Conservation (phyloP, 768 basidiomycete species). For the Botryobasidium botryosum region DNA sequence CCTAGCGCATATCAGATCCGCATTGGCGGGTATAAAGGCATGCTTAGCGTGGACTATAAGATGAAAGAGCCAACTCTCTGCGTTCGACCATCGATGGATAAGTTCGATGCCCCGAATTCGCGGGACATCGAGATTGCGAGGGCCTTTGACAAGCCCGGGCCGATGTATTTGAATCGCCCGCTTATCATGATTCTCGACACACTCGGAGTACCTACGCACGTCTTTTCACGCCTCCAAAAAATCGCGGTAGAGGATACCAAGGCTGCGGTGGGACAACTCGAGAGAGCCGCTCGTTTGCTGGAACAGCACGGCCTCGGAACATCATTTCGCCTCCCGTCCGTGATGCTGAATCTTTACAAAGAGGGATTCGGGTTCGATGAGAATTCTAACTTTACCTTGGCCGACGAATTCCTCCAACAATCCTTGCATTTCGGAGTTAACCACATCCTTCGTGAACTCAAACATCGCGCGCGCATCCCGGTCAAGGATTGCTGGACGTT, state of each 20-base stretch:
- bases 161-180: slow-evolving; percentile 21
- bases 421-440: slow-evolving; percentile 38
- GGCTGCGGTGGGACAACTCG: slow-evolving; percentile 27
- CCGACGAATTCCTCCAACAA: slow-evolving; percentile 34
- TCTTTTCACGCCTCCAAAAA: slow-evolving; percentile 39
- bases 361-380: slow-evolving; percentile 24
- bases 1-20: slow-evolving; percentile 30
- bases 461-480: slow-evolving; percentile 49
- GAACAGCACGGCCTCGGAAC: slow-evolving; percentile 40
- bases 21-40: slow-evolving; percentile 22
- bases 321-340: slow-evolving; percentile 37
- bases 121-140: slow-evolving; percentile 43
- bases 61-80: slow-evolving; percentile 33
- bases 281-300: slow-evolving; percentile 31
- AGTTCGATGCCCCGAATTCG: slow-evolving; percentile 37
- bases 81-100: slow-evolving; percentile 46
- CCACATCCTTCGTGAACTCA: slow-evolving; percentile 48
- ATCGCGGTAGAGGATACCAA: slow-evolving; percentile 33
- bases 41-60: slow-evolving; percentile 40
- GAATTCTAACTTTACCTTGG: slow-evolving; percentile 16
- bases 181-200: slow-evolving; percentile 46
- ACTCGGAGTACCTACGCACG: slow-evolving; percentile 36
- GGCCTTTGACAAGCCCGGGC: slow-evolving; percentile 39
- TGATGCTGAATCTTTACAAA: slow-evolving; percentile 33
- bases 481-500: slow-evolving; percentile 46